A percentile compares a stretch with the other conserved stretches of the same genome.
Conservation (phyloP, 306 rosid species). For the Cucumis sativus region Cucumber_9930_V3 NC_026659.2:22406501-22407000, state of each 20-base stretch:
- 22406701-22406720: conserved; percentile 99
- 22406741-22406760: conserved; percentile 90
- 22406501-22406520: too few species aligned
- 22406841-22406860: background rate
- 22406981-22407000: background rate
- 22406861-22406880: background rate
- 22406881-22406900: background rate
- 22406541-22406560: too few species aligned
- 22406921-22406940: background rate
- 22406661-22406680: conserved; percentile 97
- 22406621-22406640: conserved; percentile 28
- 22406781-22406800: conserved; percentile 70
- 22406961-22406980: background rate
- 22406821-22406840: background rate
- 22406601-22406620: background rate
- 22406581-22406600: too few species aligned
- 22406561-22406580: too few species aligned
- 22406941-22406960: background rate
- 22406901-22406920: background rate
- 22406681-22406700: conserved; percentile 87
- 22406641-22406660: conserved; percentile 86
- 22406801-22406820: background rate
- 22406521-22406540: too few species aligned
- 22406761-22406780: conserved; percentile 86
- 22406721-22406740: conserved; percentile 98